Evolutionary conservation across 208 protist genomes (phyloP), one percentile per base, ranked within the genome.

Genomic region (Acanthamoeba rhysodes): DNA sequence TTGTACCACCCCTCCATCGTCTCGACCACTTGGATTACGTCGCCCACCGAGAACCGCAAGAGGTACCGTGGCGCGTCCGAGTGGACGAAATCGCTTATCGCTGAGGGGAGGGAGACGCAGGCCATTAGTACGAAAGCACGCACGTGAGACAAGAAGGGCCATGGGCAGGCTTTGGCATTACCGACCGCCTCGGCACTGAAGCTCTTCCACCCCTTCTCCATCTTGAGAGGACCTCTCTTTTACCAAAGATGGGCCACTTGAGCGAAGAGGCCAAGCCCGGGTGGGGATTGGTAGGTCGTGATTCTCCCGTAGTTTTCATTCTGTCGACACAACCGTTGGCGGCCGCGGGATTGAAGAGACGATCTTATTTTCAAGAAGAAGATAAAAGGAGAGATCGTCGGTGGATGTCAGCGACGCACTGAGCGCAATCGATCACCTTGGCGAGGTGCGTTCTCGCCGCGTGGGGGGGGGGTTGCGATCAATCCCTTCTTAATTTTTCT

Each of bases 1-100:
- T 93, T 93, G 34, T 93, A 93, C 87, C 87, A 93, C 37, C 87
- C 87, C 16, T 93, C 87, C 22, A 32, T 50, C 8, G 37, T 32
- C 34, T 93, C 87, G 4, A 76, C n/a, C 20, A 93, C 41, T 8
- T 76, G 87, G 18, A 93, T 93, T 5, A 76, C 64, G 34, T 93
- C 87, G 7, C 87, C 87, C 62, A 93, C 24, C 4, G 32, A 29
- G 41, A 93, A 93, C 18, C 8, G 20, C 37, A 93, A n/a, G 59
- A 70, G 55, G 34, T 76, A 93, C 27, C 55, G 22, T 8, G 87
- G 10, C 53, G 20, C n/a, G 14, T 88, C 48, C 29, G n/a, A 24
- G 10, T 18, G 20, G 8, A 37, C 48, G 14, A 6, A 64, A 12
- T 88, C 80, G 34, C 24, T n/a, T 9, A 88, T 88, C 18, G 80